Percentiles rank a stretch among this genome's conserved stretches.
phyloP scores from a whole-genome alignment of 257 asterid genomes.

The Echites panduratus region DNA sequence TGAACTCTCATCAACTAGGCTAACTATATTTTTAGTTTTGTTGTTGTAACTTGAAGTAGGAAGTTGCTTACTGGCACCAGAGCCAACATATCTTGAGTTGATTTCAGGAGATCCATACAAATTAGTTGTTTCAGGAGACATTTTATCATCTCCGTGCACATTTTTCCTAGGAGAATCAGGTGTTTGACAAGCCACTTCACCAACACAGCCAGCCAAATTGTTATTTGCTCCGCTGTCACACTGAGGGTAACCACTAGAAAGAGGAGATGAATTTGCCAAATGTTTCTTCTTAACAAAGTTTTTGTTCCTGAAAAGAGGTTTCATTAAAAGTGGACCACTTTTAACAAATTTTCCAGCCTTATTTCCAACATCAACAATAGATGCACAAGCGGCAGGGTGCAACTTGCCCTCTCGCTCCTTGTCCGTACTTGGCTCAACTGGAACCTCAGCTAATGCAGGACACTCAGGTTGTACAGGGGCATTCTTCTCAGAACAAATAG shows the following conservation, averaged over 20 bases:
- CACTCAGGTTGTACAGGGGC: slow-evolving; percentile 25
- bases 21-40: slow-evolving; percentile 34
- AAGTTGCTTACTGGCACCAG: slow-evolving; percentile 20
- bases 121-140: slow-evolving; percentile 32
- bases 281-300: slow-evolving; percentile 43
- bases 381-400: slow-evolving; percentile 26
- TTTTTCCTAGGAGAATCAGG: slow-evolving; percentile 24
- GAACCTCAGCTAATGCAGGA: slow-evolving; percentile 25
- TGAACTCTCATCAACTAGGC: slow-evolving; percentile 39
- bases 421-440: slow-evolving; percentile 13
- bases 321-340: slow-evolving; percentile 26
- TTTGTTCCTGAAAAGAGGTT: slow-evolving; percentile 35
- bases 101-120: slow-evolving; percentile 20
- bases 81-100: slow-evolving; percentile 26
- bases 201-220: slow-evolving; percentile 13
- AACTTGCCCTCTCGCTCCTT: slow-evolving; percentile 25
- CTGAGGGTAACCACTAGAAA: slow-evolving; percentile 24
- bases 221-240: slow-evolving; percentile 23
- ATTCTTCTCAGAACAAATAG: slow-evolving; percentile 18
- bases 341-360: slow-evolving; percentile 30
- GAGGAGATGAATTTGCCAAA: slow-evolving; percentile 18
- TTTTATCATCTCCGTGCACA: slow-evolving; percentile 25
- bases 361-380: slow-evolving; percentile 18
- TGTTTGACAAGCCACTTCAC: slow-evolving; percentile 25
- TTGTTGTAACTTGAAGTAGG: slow-evolving; percentile 18